These are phyloP conservation scores for Tremella yokohamensis DNA, from an alignment of 768 basidiomycete species.

Conservation along the genomic window DNA sequence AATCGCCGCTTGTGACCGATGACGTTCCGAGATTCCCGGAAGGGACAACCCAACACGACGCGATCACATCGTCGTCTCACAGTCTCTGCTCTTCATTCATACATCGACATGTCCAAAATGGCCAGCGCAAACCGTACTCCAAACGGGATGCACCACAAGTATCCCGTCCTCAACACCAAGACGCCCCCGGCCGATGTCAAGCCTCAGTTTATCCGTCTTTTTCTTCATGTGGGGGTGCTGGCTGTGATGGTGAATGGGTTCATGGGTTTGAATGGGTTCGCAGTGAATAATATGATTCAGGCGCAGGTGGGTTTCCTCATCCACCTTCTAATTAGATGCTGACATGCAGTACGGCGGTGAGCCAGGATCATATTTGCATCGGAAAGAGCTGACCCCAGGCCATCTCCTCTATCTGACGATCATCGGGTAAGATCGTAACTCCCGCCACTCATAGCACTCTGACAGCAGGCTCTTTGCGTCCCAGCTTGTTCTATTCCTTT, in stretches of 20 bases:
- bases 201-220: slow-evolving; percentile 25
- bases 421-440: slow-evolving; percentile 59
- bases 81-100: too few relatives aligned
- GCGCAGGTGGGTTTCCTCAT: slow-evolving; percentile 32
- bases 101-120: too few relatives aligned
- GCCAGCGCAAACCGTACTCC: slow-evolving; percentile 8
- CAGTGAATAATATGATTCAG: slow-evolving; percentile 26
- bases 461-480: slow-evolving; percentile 51
- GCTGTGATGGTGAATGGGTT: slow-evolving; percentile 45
- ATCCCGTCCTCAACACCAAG: slow-evolving; percentile 18
- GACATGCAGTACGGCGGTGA: slow-evolving; percentile 40
- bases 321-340: not conserved
- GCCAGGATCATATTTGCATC: slow-evolving; percentile 5
- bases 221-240: slow-evolving; percentile 39
- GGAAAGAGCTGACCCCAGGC: slow-evolving; percentile 50
- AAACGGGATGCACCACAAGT: slow-evolving; percentile 20
- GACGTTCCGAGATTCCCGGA: too few relatives aligned
- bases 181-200: slow-evolving; percentile 20
- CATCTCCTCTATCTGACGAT: slow-evolving; percentile 73
- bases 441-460: not conserved
- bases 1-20: too few relatives aligned
- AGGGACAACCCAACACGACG: too few relatives aligned
- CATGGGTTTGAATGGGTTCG: slow-evolving; percentile 26
- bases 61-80: too few relatives aligned
- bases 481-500: slow-evolving; percentile 54